phyloP scores from a whole-genome alignment of 208 protist genomes.

The Leptomonas seymouri region DNA sequence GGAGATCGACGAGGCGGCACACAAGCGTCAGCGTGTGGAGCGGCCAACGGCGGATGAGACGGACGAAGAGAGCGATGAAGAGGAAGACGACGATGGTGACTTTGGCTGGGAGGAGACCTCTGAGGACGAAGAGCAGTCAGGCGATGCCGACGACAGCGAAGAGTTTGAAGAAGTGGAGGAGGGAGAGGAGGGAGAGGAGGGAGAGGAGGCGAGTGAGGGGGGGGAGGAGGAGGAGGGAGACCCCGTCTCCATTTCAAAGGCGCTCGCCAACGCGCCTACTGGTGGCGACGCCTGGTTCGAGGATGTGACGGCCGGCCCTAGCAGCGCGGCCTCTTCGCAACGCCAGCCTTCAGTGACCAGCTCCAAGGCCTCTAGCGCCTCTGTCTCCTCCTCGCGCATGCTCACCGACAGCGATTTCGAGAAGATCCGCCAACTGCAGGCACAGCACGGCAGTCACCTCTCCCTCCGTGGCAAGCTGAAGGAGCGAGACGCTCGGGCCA shows the following conservation, averaged over 20 bases:
- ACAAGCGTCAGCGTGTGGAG: constrained; percentile 14
- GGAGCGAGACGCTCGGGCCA: constrained; percentile 52
- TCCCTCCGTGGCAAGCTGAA: constrained; percentile 80
- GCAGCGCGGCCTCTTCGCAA: constrained; percentile 8
- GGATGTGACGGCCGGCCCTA: constrained; percentile 36
- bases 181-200: constrained; percentile 45
- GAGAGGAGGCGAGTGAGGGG: constrained; percentile 27
- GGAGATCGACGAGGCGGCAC: not conserved
- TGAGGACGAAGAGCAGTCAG: constrained; percentile 25
- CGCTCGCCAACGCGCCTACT: constrained; percentile 16
- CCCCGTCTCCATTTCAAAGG: constrained; percentile 29
- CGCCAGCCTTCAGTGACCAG: constrained; percentile 37
- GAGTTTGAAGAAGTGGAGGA: constrained; percentile 41
- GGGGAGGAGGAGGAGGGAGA: constrained; percentile 24
- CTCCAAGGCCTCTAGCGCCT: constrained; percentile 39
- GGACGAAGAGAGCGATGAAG: constrained; percentile 30
- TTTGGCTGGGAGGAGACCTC: no score
- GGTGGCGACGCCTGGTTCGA: constrained; percentile 62
- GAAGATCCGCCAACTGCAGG: constrained; percentile 78
- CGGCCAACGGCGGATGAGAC: constrained; percentile 7
- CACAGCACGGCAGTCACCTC: constrained; percentile 69
- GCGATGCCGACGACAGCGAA: constrained; percentile 29
- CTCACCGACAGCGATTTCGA: constrained; percentile 87
- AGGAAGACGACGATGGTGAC: constrained; percentile 14
- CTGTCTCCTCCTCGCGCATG: constrained; percentile 61